Evolutionary conservation across 2,329 filamentous ascomycete species (phyloP).

Genomic region (Microsporum audouinii): DNA sequence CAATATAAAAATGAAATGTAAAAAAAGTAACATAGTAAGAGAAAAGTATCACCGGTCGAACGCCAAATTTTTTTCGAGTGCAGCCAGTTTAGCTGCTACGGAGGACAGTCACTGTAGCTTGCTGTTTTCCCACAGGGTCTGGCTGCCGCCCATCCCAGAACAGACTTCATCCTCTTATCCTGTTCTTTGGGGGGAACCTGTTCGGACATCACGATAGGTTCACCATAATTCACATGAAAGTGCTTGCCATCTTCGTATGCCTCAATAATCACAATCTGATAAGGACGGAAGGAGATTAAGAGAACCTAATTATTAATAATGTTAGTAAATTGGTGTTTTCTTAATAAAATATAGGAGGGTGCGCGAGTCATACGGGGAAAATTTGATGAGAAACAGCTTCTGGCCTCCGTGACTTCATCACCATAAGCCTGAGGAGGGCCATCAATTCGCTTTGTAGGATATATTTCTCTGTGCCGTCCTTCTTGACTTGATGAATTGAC

Average conservation of each 20-base stretch:
- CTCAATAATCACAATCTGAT: neutral
- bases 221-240: neutral
- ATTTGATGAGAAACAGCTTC: neutral
- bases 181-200: neutral
- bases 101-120: neutral
- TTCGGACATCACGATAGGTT: neutral
- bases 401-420: neutral
- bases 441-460: neutral
- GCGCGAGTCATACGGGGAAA: neutral
- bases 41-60: too few species aligned
- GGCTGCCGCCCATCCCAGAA: neutral
- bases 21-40: too few species aligned
- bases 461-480: neutral
- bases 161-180: neutral
- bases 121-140: neutral
- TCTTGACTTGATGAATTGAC: neutral
- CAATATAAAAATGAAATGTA: too few species aligned
- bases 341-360: neutral
- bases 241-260: neutral
- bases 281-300: neutral
- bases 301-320: neutral
- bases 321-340: neutral
- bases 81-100: neutral
- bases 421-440: neutral
- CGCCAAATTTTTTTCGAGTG: too few species aligned